Evolutionary conservation across 139 green algal genomes (phyloP).

Genomic region (Chlamydomonas applanata): DNA sequence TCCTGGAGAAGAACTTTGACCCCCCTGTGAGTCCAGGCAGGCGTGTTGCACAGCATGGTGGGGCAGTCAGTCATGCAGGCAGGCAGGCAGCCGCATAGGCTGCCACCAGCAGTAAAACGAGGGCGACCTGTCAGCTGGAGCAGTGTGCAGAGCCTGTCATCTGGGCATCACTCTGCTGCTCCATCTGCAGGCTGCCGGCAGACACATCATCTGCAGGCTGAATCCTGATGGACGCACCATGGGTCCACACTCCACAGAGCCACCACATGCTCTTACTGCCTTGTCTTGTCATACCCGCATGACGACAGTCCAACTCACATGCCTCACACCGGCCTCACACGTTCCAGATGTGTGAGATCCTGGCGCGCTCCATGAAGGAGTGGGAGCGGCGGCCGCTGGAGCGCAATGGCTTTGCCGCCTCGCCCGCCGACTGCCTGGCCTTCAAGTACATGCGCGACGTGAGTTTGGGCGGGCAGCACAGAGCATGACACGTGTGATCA

Average conservation of each 20-base stretch:
- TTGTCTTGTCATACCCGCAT: neutral
- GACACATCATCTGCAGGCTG: too few relatives aligned
- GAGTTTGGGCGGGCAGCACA: constrained; percentile 13
- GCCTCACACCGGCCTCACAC: too few relatives aligned
- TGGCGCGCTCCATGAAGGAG: constrained; percentile 78
- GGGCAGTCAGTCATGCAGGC: too few relatives aligned
- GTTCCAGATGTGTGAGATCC: constrained; percentile 46
- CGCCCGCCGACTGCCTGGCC: constrained; percentile 71
- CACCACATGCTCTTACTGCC: neutral
- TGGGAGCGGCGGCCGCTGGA: constrained; percentile 58
- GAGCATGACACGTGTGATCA: neutral
- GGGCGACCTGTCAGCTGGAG: too few relatives aligned
- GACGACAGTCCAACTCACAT: too few relatives aligned
- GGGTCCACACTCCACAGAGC: neutral
- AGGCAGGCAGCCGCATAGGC: too few relatives aligned
- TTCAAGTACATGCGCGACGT: constrained; percentile 86
- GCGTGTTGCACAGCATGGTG: neutral
- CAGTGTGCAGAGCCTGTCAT: too few relatives aligned
- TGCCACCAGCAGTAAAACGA: too few relatives aligned
- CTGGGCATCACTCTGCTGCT: too few relatives aligned
- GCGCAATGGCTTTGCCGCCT: constrained; percentile 59
- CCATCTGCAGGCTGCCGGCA: too few relatives aligned
- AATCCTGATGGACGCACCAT: neutral
- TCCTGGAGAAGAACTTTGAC: constrained; percentile 50
- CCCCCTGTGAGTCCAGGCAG: constrained; percentile 35